Percentiles rank a stretch among this genome's conserved stretches.
Conservation (phyloP, 345 rosid species). For the Rhodomyrtus tomentosa region DNA sequence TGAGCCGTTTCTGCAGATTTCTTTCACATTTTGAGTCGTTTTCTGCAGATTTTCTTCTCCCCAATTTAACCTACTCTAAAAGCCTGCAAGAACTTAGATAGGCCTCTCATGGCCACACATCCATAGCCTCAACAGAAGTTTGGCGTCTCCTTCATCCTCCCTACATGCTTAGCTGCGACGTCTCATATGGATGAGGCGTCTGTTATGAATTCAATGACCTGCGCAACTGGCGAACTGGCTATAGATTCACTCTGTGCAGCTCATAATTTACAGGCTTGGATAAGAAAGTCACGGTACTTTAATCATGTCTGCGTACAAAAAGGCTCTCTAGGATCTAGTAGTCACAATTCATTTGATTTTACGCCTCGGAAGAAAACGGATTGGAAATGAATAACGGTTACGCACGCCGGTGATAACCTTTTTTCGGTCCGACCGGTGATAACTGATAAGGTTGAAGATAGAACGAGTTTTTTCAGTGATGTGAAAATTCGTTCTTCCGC, state of each 20-base stretch:
- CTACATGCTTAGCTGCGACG: neutral
- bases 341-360: neutral
- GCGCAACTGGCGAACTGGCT: neutral
- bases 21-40: neutral
- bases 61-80: neutral
- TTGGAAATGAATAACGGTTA: neutral
- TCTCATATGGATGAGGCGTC: neutral
- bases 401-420: rapidly evolving
- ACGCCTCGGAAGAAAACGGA: neutral
- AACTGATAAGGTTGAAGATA: neutral
- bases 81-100: neutral
- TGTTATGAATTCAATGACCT: neutral
- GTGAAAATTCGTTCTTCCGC: neutral
- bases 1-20: neutral
- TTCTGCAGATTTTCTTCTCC: neutral
- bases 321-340: neutral
- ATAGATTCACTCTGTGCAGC: neutral
- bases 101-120: neutral
- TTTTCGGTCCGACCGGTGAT: too few species aligned
- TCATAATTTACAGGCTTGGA: neutral
- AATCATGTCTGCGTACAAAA: neutral
- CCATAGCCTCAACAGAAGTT: neutral
- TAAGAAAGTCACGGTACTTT: neutral
- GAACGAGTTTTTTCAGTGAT: neutral
- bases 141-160: neutral